Base-by-base conservation (phyloP, 2,329 filamentous ascomycete genomes). In the Lachnellula arida region DNA sequence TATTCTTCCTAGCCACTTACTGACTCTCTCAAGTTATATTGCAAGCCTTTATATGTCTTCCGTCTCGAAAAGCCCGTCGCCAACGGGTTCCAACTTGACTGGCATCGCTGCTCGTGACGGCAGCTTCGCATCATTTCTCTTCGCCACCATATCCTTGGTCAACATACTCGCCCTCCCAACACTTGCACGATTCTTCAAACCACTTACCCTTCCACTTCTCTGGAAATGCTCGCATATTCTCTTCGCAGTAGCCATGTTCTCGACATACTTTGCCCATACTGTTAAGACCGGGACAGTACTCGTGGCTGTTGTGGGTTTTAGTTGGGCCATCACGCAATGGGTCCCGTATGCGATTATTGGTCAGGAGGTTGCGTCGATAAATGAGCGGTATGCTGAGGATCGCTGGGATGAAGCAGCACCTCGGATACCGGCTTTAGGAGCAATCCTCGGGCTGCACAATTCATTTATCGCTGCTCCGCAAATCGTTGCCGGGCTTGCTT, bases 281-380 rank as follows among this genome's bases (percentile, higher is more conserved):
- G 44, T 47, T 2, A 2, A 7, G 7, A 23, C 12, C 14, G 25
- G 25, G 12, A 47, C 44, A 4, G 25, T 15, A 15, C 8, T 47
- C 5, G 14, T 47, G 12, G 44, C 44, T 28, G 11, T 60, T 19
- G 43, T 61, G 12, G 67, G 67, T 12, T 53, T 68, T 2, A 61
- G 64, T 6, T 70, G 67, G 67, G 67, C 67, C 3, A 42, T 68
- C 32, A 69, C 66, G 2, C 65, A 67, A 52, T 70, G 65, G 64
- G 66, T 63, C 4, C 67, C 67, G 2, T 68, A 66, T 49, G 63
- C 65, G 0, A 52, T 70, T 12, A 67, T 70, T 15, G 64, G 65
- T 2, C 59, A 59, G 15, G 67, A 69, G 42, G 48, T 67, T n/a
- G 62, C 63, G 17, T 53, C 17, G 11, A 22, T 22, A 15, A 22